Conservation (phyloP, 2,329 filamentous ascomycete species). For the Helminthosporium solani region DNA sequence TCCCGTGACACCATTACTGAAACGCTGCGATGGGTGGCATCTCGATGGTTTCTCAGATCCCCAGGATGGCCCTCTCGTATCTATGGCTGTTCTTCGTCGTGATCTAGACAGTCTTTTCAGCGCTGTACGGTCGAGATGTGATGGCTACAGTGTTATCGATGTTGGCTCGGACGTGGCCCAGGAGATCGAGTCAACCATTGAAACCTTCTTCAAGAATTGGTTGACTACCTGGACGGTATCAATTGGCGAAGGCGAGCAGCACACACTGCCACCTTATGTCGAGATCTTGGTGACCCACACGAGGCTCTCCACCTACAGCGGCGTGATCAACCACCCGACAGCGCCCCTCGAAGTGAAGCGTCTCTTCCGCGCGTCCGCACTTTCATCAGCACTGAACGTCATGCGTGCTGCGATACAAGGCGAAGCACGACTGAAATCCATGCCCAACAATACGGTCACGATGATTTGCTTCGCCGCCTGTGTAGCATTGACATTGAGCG, state of each 20-base stretch:
- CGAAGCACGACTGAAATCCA: slow-evolving; percentile 67
- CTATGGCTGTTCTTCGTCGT: slow-evolving; percentile 67
- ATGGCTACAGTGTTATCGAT: slow-evolving; percentile 54
- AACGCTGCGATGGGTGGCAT: slow-evolving; percentile 70
- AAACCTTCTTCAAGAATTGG: slow-evolving; percentile 67
- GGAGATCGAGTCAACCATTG: slow-evolving; percentile 53
- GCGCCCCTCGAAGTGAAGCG: slow-evolving; percentile 69
- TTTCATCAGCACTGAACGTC: slow-evolving; percentile 73
- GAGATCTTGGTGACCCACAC: slow-evolving; percentile 73
- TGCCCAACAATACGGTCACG: slow-evolving; percentile 77
- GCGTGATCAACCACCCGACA: slow-evolving; percentile 72
- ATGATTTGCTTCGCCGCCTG: slow-evolving; percentile 70
- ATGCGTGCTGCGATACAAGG: slow-evolving; percentile 73
- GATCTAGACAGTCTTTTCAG: slow-evolving; percentile 63
- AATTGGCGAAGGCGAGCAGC: slow-evolving; percentile 41
- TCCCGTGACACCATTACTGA: slow-evolving; percentile 64
- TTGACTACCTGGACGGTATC: slow-evolving; percentile 57
- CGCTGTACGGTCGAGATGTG: slow-evolving; percentile 60
- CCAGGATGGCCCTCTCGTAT: slow-evolving; percentile 70
- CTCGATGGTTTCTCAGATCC: slow-evolving; percentile 62
- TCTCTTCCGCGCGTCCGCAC: slow-evolving; percentile 69
- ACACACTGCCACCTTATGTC: slow-evolving; percentile 67
- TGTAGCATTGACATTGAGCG: slow-evolving; percentile 53
- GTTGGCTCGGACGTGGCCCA: slow-evolving; percentile 55
- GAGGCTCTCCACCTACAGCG: slow-evolving; percentile 70